Conservation (phyloP, 768 basidiomycete species). For the Tricholoma hemisulphureum region DNA sequence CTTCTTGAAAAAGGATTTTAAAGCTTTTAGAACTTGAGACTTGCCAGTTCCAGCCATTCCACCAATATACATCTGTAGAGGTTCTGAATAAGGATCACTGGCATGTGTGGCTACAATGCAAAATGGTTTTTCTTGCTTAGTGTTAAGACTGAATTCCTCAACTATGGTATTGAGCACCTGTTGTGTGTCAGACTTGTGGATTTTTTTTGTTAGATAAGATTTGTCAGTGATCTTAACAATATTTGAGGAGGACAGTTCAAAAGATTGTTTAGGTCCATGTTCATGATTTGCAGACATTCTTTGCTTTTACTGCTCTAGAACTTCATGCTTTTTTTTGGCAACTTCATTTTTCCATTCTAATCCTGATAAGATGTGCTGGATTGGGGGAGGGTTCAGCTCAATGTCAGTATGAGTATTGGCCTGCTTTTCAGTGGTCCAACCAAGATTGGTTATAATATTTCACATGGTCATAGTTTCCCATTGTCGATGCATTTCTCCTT, state of each 20-base stretch:
- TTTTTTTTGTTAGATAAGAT: no score
- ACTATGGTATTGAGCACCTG: background rate
- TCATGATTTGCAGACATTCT: constrained; percentile 12
- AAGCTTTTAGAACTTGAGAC: no score
- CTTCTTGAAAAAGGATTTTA: constrained; percentile 21
- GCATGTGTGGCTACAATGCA: constrained; percentile 18
- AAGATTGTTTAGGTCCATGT: constrained; percentile 28
- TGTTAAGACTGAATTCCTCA: constrained; percentile 5
- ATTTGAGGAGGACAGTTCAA: constrained; percentile 14
- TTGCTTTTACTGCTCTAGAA: background rate
- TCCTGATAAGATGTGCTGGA: no score
- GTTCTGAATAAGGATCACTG: background rate
- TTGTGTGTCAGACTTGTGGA: background rate
- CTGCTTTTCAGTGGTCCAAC: background rate
- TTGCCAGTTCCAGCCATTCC: no score
- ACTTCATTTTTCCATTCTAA: background rate
- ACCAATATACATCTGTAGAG: constrained; percentile 15
- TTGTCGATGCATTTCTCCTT: no score
- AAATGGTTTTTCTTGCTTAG: constrained; percentile 11
- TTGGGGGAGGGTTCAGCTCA: no score
- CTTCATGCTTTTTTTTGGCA: background rate
- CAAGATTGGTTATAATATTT: background rate
- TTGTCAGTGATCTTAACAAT: no score
- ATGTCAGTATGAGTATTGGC: no score
- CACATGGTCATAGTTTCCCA: no score